A percentile compares a stretch with the other conserved stretches of the same genome.
Conservation (phyloP, 495 filamentous ascomycete species). For the Podospora fimiseda region DNA sequence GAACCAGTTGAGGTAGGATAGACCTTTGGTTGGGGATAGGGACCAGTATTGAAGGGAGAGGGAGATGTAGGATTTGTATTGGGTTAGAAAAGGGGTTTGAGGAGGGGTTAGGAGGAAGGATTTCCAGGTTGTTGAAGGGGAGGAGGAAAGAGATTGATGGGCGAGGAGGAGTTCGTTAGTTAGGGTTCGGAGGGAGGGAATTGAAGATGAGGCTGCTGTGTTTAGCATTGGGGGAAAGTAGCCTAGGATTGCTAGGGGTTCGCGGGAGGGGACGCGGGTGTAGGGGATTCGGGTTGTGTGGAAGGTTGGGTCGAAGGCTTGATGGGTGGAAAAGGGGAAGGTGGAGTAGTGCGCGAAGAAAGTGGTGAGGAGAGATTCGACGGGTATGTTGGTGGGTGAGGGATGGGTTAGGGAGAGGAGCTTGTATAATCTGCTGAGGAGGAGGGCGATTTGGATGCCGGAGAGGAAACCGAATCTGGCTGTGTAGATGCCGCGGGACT, state of each 20-base stretch:
- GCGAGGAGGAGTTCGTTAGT: constrained; percentile 42
- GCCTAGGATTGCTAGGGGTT: constrained; percentile 51
- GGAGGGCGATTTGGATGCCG: constrained; percentile 52
- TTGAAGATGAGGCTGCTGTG: constrained; percentile 43
- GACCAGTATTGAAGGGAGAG: constrained; percentile 55
- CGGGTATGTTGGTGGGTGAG: too few species aligned
- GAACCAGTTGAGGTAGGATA: constrained; percentile 46
- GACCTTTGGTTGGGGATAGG: constrained; percentile 36
- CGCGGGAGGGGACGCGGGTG: constrained; percentile 40
- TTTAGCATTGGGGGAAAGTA: constrained; percentile 50
- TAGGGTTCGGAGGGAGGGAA: constrained; percentile 40
- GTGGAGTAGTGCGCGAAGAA: constrained; percentile 55
- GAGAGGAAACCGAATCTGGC: constrained; percentile 52
- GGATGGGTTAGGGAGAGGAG: constrained; percentile 26
- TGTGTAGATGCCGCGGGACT: constrained; percentile 49
- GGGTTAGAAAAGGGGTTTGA: constrained; percentile 33
- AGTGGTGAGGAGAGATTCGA: constrained; percentile 38
- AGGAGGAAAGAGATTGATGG: constrained; percentile 24
- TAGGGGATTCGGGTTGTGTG: constrained; percentile 36
- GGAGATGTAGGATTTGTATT: constrained; percentile 43
- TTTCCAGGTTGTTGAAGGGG: constrained; percentile 40
- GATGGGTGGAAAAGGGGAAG: constrained; percentile 45
- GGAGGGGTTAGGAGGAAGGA: constrained; percentile 29
- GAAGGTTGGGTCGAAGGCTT: constrained; percentile 49
- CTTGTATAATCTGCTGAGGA: constrained; percentile 50